Percentiles rank a stretch among this genome's conserved stretches.
These are phyloP conservation scores for Botryobasidium botryosum DNA, from an alignment of 768 basidiomycete genomes.

Conservation along the genomic window DNA sequence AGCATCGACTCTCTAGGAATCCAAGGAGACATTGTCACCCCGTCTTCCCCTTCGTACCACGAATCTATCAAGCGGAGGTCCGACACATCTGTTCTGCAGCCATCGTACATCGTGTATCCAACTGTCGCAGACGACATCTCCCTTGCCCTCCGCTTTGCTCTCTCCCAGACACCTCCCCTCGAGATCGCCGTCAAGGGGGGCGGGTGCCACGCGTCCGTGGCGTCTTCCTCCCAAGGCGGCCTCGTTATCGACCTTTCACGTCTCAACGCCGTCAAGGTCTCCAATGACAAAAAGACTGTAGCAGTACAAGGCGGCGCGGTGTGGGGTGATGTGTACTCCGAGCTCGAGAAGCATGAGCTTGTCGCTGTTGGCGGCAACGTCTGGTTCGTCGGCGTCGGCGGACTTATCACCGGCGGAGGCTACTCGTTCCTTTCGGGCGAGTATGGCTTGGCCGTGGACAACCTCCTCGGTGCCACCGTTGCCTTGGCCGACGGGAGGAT, in stretches of 20 bases:
- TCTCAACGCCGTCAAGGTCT: conserved; percentile 6
- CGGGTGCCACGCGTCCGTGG: conserved; percentile 3
- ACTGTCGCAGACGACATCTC: too few species aligned
- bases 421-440: conserved; percentile 13
- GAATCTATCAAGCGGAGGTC: too few species aligned
- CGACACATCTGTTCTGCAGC: too few species aligned
- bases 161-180: too few species aligned
- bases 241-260: conserved; percentile 8
- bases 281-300: not conserved
- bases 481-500: conserved; percentile 7
- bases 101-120: too few species aligned
- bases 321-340: conserved; percentile 4
- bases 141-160: too few species aligned
- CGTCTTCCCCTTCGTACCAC: too few species aligned
- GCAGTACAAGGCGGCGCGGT: conserved; percentile 9
- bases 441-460: conserved; percentile 15
- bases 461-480: conserved; percentile 13
- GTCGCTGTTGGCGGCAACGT: conserved; percentile 1
- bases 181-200: conserved; percentile 9
- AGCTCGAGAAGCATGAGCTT: conserved; percentile 7
- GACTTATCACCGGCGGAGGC: conserved; percentile 13
- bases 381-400: too few species aligned
- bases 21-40: too few species aligned
- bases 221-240: conserved; percentile 8
- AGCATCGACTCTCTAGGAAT: too few species aligned